A percentile compares a stretch with the other conserved stretches of the same genome.
Evolutionary conservation across 768 basidiomycete species (phyloP).

Genomic region (Pleurotus platypus): DNA sequence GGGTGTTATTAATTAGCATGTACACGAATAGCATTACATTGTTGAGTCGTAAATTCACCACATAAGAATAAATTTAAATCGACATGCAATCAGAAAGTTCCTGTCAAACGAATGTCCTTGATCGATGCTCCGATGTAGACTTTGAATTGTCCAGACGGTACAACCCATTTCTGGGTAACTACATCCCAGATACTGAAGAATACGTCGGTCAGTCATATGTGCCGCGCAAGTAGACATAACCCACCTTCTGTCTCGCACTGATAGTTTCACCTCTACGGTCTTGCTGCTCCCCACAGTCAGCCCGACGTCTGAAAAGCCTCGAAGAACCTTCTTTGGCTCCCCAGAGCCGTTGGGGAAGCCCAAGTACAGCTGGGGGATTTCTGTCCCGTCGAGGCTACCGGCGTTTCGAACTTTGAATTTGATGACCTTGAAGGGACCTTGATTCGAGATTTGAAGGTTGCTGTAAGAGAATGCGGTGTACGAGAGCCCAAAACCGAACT

Average conservation of each 20-base stretch:
- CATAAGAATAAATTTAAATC: not conserved
- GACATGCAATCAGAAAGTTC: conserved; percentile 18
- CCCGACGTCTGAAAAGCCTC: conserved; percentile 63
- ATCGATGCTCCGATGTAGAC: conserved; percentile 54
- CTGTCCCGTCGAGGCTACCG: conserved; percentile 53
- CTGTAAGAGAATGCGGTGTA: conserved; percentile 82
- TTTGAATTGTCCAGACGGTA: conserved; percentile 47
- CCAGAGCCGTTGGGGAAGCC: conserved; percentile 58
- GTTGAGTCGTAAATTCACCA: no score
- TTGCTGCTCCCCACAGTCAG: conserved; percentile 43
- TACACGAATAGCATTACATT: no score
- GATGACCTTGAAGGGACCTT: conserved; percentile 37
- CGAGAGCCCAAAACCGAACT: conserved; percentile 26
- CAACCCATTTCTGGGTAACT: conserved; percentile 43
- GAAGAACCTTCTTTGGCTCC: conserved; percentile 70
- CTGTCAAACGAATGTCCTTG: conserved; percentile 40
- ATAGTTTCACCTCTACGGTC: conserved; percentile 48
- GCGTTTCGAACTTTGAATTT: conserved; percentile 66
- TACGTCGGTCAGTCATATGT: not conserved
- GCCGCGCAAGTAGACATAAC: conserved; percentile 2
- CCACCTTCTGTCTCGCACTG: conserved; percentile 43
- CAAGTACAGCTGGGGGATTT: conserved; percentile 79
- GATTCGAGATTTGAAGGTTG: conserved; percentile 45
- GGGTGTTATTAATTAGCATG: no score
- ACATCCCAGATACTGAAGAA: conserved; percentile 48